Base-by-base conservation (phyloP, 257 asterid species). In the Nyctanthes arbortristis region DNA sequence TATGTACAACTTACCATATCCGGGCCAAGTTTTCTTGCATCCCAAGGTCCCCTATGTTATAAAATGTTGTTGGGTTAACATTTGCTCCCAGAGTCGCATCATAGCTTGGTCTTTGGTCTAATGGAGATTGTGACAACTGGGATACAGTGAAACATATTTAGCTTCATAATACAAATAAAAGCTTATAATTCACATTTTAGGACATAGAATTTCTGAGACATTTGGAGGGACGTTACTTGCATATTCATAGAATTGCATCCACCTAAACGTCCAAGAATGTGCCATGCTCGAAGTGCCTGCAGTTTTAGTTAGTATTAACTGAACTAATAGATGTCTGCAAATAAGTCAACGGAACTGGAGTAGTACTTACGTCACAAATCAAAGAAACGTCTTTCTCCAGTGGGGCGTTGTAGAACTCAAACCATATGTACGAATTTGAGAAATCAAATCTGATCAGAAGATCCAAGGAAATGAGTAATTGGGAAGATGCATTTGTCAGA, bases 211-310 rank as follows among this genome's bases (percentile, higher is more conserved):
- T 37, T 63, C 29, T 7, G 68, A 30, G 32, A 35, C 25, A 39
- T 47, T 69, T 52, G 61, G 16, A 8, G 79, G 73, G 47, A 54
- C 37, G 77, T 74, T 84, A 89, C 96, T 85, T 91, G 99, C 99
- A 93, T 87, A 77, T 93, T 91, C 96, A 93, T 75, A 11, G 99
- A 89, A 79, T 91, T 93, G 84, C 94, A 93, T 65, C 97, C 99
- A 63, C 97, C 97, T 59, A 93, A 93, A 27, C 99, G 91, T 75
- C 99, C 99, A 78, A 93, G 79, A 65, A 93, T 91, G 79, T 93
- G 96, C 97, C 97, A 93, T 6, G 99, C 76, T 66, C 96, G 88
- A 65, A 89, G 83, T 56, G 96, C 79, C 98, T 93, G 92, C 75
- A 75, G n/a, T n/a, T 16, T 67, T 5, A 11, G 63, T 43, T 62